These are phyloP conservation scores for Cordyceps cicadae DNA, from an alignment of 2,329 filamentous ascomycete species.

Conservation along the genomic window DNA sequence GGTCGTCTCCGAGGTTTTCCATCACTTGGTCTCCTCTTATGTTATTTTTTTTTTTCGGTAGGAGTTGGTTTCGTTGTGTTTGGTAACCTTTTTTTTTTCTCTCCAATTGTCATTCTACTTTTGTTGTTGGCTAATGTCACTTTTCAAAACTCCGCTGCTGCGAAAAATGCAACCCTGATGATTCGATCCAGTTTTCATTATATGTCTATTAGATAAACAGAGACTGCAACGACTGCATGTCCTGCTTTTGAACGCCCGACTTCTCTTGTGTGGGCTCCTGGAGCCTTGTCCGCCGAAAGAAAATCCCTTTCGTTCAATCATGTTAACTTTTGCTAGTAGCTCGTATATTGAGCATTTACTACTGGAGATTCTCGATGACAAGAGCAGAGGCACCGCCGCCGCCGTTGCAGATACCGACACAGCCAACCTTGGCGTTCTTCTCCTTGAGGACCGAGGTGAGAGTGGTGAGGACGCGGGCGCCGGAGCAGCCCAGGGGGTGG, in stretches of 20 bases:
- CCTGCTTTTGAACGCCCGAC: background rate
- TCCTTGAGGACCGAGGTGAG: conserved; percentile 80
- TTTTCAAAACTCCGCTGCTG: background rate
- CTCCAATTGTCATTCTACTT: too few species aligned
- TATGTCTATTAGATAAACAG: conserved; percentile 3
- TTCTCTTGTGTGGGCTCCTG: background rate
- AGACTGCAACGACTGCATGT: background rate
- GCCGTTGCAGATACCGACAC: conserved; percentile 94
- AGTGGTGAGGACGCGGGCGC: conserved; percentile 87
- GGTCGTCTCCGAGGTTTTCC: background rate
- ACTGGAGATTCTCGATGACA: conserved; percentile 70
- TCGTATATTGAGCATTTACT: conserved; percentile 27
- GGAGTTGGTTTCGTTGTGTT: background rate
- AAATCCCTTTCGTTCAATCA: background rate
- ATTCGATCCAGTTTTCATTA: conserved; percentile 4
- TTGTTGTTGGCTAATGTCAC: background rate
- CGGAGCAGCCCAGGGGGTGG: conserved; percentile 88
- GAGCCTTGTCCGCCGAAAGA: background rate
- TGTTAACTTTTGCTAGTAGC: background rate
- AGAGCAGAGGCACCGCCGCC: conserved; percentile 91
- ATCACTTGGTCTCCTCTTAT: background rate
- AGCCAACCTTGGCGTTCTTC: conserved; percentile 89
- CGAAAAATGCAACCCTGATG: background rate
- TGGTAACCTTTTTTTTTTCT: too few species aligned
- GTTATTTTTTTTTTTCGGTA: background rate